Conservation (phyloP, 345 rosid genomes). For the Heritiera fomes region DNA sequence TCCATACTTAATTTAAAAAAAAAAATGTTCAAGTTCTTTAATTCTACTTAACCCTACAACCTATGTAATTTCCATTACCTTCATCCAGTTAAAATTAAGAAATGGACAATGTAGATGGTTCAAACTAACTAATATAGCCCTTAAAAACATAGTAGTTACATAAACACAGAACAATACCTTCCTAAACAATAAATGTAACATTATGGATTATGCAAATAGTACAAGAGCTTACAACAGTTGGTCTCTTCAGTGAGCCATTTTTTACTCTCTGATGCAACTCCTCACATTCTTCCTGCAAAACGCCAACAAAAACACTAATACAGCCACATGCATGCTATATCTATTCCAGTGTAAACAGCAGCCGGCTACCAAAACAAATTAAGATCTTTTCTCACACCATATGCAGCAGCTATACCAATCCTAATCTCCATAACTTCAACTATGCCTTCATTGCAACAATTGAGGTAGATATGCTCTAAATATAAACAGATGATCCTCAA, state of each 20-base stretch:
- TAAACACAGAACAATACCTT: background rate
- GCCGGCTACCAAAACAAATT: background rate
- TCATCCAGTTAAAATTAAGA: background rate
- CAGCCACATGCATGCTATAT: constrained; percentile 1
- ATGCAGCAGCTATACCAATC: background rate
- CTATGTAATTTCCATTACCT: background rate
- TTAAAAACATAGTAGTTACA: background rate
- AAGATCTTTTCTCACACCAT: background rate
- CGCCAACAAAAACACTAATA: constrained; percentile 26
- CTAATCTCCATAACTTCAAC: background rate
- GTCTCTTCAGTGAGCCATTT: constrained; percentile 57
- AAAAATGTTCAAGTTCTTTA: background rate
- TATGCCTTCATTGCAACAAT: background rate
- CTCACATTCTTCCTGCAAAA: constrained; percentile 78
- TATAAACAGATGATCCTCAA: background rate
- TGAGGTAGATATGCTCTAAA: background rate
- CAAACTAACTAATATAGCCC: background rate
- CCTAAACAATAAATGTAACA: constrained; percentile 11
- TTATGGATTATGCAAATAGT: background rate
- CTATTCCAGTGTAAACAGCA: background rate
- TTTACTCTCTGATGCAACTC: constrained; percentile 62
- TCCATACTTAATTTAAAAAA: background rate
- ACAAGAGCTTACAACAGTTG: constrained; percentile 59
- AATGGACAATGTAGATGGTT: background rate
- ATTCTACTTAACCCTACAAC: background rate